These are phyloP conservation scores for Agapanthus africanus DNA, from an alignment of 106 monocot genomes.

Conservation along the genomic window DNA sequence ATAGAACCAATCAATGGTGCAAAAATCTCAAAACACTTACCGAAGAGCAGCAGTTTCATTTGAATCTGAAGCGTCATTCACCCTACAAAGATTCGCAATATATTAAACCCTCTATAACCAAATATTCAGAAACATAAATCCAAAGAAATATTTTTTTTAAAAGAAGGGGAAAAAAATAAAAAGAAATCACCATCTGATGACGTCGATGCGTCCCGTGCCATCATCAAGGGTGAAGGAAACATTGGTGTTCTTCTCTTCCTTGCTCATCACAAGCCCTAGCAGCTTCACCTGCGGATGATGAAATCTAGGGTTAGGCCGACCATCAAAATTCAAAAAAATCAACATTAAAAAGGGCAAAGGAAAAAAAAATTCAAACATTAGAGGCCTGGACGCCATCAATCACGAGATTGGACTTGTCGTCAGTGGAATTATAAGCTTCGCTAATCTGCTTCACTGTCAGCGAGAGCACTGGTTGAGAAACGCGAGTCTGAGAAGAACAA, in stretches of 20 bases:
- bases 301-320: conserved; percentile 1
- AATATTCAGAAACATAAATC: too few relatives aligned
- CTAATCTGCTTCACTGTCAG: conserved; percentile 93
- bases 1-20: background rate
- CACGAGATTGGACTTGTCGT: conserved; percentile 65
- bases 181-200: conserved; percentile 72
- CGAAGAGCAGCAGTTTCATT: conserved; percentile 28
- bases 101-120: background rate
- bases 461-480: conserved; percentile 42
- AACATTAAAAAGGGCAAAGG: background rate
- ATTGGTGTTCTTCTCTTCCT: conserved; percentile 73
- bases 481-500: conserved; percentile 20
- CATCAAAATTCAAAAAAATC: background rate
- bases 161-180: too few relatives aligned
- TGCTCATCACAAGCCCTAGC: conserved; percentile 64
- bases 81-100: conserved; percentile 19
- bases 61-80: conserved; percentile 18
- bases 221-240: conserved; percentile 82
- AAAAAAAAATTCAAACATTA: conserved; percentile 29
- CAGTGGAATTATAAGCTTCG: conserved; percentile 52
- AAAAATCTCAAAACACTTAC: conserved; percentile 17
- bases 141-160: too few relatives aligned
- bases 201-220: conserved; percentile 71
- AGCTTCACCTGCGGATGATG: conserved; percentile 49
- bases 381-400: conserved; percentile 68